These are phyloP conservation scores for Cochlearia excelsa DNA, from an alignment of 345 rosid genomes.

Conservation along the genomic window DNA sequence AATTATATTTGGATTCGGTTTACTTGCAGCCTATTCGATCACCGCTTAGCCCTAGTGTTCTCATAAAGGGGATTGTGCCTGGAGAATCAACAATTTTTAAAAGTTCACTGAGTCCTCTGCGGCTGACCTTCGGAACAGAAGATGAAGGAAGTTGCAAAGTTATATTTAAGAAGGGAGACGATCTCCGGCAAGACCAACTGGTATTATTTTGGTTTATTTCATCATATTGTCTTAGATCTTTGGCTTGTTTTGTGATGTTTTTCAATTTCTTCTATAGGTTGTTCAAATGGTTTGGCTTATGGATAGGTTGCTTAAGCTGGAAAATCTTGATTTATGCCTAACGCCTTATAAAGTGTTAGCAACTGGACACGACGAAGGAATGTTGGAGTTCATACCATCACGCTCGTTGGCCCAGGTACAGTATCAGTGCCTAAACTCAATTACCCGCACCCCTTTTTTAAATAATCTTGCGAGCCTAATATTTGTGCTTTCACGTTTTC, in stretches of 20 bases:
- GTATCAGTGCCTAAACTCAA: neutral
- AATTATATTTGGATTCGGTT: constrained; percentile 20
- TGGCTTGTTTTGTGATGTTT: neutral
- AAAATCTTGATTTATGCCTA: constrained; percentile 86
- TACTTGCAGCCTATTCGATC: constrained; percentile 82
- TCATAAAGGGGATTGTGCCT: constrained; percentile 84
- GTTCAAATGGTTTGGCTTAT: constrained; percentile 98
- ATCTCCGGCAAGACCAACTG: constrained; percentile 97
- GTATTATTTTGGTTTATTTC: constrained; percentile 34
- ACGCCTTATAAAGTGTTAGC: constrained; percentile 96
- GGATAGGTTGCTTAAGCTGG: constrained; percentile 96
- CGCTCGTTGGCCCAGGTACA: constrained; percentile 86
- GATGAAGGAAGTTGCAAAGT: constrained; percentile 74
- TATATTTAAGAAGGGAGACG: constrained; percentile 97
- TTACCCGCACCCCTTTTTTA: neutral
- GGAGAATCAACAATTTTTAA: constrained; percentile 94
- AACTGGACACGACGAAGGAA: constrained; percentile 98
- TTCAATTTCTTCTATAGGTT: constrained; percentile 44
- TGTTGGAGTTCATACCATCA: constrained; percentile 97
- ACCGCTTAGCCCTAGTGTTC: constrained; percentile 72
- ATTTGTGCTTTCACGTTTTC: constrained; percentile 26
- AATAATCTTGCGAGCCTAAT: neutral
- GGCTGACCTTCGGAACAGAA: constrained; percentile 76
- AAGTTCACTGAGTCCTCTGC: constrained; percentile 88
- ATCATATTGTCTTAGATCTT: neutral